These are phyloP conservation scores for Triadica sebifera DNA, from an alignment of 345 rosid genomes.

Conservation along the genomic window DNA sequence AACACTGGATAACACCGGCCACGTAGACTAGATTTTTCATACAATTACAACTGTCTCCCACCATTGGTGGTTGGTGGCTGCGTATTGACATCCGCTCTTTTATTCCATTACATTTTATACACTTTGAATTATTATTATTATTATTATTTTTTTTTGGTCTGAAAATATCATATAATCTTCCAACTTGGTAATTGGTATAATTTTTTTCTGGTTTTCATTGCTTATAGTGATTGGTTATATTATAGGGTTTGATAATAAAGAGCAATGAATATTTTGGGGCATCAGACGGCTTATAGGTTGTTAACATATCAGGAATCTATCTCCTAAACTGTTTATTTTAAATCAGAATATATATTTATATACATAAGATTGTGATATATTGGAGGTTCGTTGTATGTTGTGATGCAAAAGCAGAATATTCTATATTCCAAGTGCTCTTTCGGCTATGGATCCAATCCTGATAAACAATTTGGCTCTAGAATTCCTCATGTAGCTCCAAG, in stretches of 20 bases:
- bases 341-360: not conserved
- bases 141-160: not conserved
- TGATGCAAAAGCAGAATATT: slow-evolving; percentile 41
- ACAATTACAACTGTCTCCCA: not conserved
- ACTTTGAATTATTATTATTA: not conserved
- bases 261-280: slow-evolving; percentile 1
- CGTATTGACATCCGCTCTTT: not conserved
- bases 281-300: not conserved
- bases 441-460: slow-evolving; percentile 21
- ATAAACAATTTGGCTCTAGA: slow-evolving; percentile 22
- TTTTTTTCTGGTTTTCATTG: not conserved
- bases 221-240: slow-evolving; percentile 9
- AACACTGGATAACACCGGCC: not conserved
- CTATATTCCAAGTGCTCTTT: slow-evolving; percentile 27
- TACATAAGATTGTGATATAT: slow-evolving; percentile 3
- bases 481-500: slow-evolving; percentile 22
- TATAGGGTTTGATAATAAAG: not conserved
- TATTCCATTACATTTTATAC: not conserved
- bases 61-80: not conserved
- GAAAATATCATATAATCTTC: not conserved
- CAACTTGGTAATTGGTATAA: not conserved
- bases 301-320: not conserved
- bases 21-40: not conserved
- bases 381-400: slow-evolving; percentile 21
- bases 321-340: not conserved